phyloP scores from a whole-genome alignment of 306 rosid species.

The Pachyrhizus erosus region DNA sequence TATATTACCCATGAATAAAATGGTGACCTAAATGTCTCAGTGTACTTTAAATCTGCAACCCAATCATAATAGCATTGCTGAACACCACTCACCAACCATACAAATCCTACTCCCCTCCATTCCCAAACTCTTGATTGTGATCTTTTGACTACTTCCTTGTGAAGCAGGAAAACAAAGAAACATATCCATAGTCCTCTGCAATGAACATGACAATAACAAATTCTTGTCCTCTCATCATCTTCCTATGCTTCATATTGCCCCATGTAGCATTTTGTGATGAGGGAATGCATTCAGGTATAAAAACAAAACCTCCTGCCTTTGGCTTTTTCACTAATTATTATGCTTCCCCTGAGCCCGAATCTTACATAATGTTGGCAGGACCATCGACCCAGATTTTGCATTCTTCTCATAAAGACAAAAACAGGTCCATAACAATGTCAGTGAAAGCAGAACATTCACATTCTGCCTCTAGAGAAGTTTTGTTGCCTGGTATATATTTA shows the following conservation, averaged over 20 bases:
- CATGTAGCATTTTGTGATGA: constrained; percentile 41
- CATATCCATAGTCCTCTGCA: constrained; percentile 19
- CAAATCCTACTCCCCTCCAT: neutral
- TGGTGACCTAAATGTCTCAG: neutral
- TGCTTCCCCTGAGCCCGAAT: neutral
- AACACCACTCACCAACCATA: constrained; percentile 41
- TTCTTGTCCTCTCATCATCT: constrained; percentile 45
- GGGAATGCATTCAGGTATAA: constrained; percentile 52
- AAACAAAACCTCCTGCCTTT: neutral
- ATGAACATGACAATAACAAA: constrained; percentile 45
- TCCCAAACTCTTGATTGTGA: neutral
- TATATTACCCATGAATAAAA: neutral
- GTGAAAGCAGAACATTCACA: constrained; percentile 38
- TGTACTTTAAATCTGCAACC: constrained; percentile 1
- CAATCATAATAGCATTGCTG: constrained; percentile 23
- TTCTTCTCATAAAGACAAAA: constrained; percentile 44
- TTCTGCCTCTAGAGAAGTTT: constrained; percentile 44
- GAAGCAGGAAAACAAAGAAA: constrained; percentile 28
- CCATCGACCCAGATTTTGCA: constrained; percentile 39
- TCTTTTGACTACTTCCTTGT: constrained; percentile 1
- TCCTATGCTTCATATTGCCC: constrained; percentile 47
- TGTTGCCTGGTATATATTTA: constrained; percentile 49
- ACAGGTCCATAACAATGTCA: constrained; percentile 41
- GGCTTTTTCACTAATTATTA: neutral
- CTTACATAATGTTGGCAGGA: constrained; percentile 39